Percentiles rank a stretch among this genome's conserved stretches.
Evolutionary conservation across 305 asterid genomes (phyloP).

Genomic region (Solanum hybrid): DNA sequence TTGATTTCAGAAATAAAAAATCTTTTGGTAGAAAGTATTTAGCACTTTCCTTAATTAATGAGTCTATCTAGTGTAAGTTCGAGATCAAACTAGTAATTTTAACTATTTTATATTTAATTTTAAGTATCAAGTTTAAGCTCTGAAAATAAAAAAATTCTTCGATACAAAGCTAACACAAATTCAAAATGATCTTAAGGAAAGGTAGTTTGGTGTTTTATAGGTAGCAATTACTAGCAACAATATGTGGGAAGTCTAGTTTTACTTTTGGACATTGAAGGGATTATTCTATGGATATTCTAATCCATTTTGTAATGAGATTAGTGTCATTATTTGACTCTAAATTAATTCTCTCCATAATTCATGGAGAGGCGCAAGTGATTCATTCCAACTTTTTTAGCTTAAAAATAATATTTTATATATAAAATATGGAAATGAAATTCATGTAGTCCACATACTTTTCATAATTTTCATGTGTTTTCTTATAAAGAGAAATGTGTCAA

Average conservation of each 20-base stretch:
- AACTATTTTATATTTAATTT: rapidly evolving
- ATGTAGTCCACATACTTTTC: not conserved
- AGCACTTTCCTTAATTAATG: not conserved
- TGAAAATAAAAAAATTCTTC: not conserved
- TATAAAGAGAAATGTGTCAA: not conserved
- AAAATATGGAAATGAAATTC: not conserved
- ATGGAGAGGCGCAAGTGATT: not conserved
- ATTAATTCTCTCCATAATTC: not conserved
- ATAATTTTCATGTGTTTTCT: not conserved
- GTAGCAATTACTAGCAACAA: not conserved
- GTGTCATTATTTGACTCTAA: not conserved
- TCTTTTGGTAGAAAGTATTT: not conserved
- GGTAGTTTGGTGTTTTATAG: not conserved
- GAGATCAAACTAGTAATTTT: not conserved
- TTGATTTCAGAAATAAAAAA: not conserved
- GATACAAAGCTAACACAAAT: not conserved
- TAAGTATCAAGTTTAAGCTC: rapidly evolving
- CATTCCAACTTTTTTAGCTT: not conserved
- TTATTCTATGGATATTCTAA: not conserved
- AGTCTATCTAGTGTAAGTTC: not conserved
- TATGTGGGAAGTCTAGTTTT: not conserved
- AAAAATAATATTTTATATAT: not conserved
- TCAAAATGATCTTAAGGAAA: no score
- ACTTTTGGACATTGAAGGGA: not conserved
- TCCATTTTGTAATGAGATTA: not conserved